Base-by-base conservation (phyloP, 169 alveolate species). In the Eimeria acervulina region DNA sequence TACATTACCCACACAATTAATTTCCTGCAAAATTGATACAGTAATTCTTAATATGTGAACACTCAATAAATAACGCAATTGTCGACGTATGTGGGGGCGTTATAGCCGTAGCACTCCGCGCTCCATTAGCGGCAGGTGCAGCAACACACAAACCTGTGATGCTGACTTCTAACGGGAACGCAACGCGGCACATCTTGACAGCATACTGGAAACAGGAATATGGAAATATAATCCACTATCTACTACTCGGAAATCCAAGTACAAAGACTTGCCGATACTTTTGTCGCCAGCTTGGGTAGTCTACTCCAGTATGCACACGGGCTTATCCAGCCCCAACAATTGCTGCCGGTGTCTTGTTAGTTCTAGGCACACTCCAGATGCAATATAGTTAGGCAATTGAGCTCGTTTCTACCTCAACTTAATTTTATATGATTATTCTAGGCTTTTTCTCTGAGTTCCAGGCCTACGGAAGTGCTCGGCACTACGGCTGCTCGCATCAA, bases 401-500 rank as follows among this genome's bases (percentile, higher is more conserved):
- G 74, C 74, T 23, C 74, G 74, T 63, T 63, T 63, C 74, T 63
- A 63, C 74, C 38, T 63, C 26, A 63, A 63, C 74, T 63, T 63
- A 63, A 8, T 63, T 63, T 63, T 63, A n/a, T 38, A 63, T 63
- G 2, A 63, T n/a, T 63, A 63, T 63, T 63, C 74, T 63, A 7
- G 12, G 2, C 74, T 17, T 63, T 63, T 63, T 23, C 74, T 63
- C 38, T 2, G 74, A 63, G 74, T 63, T 63, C 74, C 74, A 26
- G 38, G 40, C 74, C 38, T 63, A 6, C 74, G 2, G 74, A 26
- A 26, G 74, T 26, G 74, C 74, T n/a, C 38, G 74, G 74, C 74
- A 63, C 74, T 63, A 63, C 74, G 36, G 80, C 80, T 68, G 93
- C 78, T 84, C 93, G 59, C 93, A 84, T 68, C 59, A 84, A 55